These are phyloP conservation scores for Plasmodium fragile DNA, from an alignment of 169 alveolate species.

Conservation along the genomic window DNA sequence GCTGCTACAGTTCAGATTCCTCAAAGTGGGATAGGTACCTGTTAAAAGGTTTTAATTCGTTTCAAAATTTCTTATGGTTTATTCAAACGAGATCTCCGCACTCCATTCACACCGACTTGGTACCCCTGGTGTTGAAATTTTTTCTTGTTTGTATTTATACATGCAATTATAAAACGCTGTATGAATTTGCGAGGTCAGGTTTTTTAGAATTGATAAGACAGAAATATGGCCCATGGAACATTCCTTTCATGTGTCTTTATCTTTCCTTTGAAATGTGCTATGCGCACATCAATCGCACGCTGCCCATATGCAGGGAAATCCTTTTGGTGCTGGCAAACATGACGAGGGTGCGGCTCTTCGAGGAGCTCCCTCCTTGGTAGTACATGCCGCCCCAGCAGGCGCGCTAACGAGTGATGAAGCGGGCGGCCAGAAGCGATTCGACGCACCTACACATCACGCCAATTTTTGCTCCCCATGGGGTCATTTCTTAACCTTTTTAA, in stretches of 20 bases:
- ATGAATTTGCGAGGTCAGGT: constrained; percentile 46
- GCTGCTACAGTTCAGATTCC: constrained; percentile 10
- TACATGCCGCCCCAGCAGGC: not conserved
- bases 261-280: constrained; percentile 39
- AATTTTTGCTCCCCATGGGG: not conserved
- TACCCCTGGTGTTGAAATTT: constrained; percentile 69
- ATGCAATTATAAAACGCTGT: constrained; percentile 39
- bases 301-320: not conserved
- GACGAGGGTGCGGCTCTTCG: constrained; percentile 8
- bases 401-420: not conserved
- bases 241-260: constrained; percentile 32
- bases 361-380: not conserved
- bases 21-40: constrained; percentile 13
- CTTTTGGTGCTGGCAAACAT: constrained; percentile 20
- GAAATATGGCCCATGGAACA: constrained; percentile 69
- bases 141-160: constrained; percentile 64
- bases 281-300: not conserved
- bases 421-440: not conserved
- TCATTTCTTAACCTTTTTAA: not conserved
- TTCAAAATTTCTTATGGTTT: constrained; percentile 45
- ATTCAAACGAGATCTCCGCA: constrained; percentile 67
- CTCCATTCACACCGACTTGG: constrained; percentile 53
- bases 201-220: constrained; percentile 66
- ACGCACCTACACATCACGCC: not conserved
- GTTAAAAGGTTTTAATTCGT: constrained; percentile 41